These are phyloP conservation scores for Pisolithus albus DNA, from an alignment of 768 basidiomycete genomes.

Conservation along the genomic window DNA sequence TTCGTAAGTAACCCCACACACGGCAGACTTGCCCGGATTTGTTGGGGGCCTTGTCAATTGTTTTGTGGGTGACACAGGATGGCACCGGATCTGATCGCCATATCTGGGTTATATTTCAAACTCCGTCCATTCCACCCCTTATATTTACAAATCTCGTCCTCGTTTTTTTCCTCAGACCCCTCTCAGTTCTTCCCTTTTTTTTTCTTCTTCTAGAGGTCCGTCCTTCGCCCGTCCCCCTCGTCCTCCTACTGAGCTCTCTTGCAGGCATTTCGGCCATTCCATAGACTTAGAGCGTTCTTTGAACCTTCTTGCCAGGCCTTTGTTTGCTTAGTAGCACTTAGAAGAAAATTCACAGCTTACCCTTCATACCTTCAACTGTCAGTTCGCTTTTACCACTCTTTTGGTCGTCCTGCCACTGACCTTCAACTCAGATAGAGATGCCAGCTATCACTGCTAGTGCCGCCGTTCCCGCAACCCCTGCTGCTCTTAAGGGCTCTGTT, in stretches of 20 bases:
- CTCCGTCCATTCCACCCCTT: constrained; percentile 19
- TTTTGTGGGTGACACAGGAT: constrained; percentile 1
- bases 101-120: constrained; percentile 22
- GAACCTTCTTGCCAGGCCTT: constrained; percentile 46
- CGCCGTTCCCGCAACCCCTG: constrained; percentile 51
- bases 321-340: constrained; percentile 35
- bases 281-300: constrained; percentile 62
- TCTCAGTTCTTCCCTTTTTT: constrained; percentile 26
- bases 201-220: constrained; percentile 31
- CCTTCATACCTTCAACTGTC: constrained; percentile 32
- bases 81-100: not conserved
- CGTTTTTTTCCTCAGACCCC: constrained; percentile 26
- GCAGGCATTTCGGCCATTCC: constrained; percentile 33
- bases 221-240: not conserved
- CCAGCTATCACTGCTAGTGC: constrained; percentile 69
- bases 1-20: not conserved
- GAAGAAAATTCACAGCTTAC: constrained; percentile 29
- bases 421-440: constrained; percentile 57
- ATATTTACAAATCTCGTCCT: constrained; percentile 10
- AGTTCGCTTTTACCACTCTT: not conserved
- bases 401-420: not conserved
- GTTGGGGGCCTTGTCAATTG: not conserved
- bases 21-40: not conserved
- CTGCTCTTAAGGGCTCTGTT: constrained; percentile 65
- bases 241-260: constrained; percentile 5